Percentiles rank a stretch among this genome's conserved stretches.
Conservation (phyloP, 768 basidiomycete genomes). For the Asterophora parasitica region DNA sequence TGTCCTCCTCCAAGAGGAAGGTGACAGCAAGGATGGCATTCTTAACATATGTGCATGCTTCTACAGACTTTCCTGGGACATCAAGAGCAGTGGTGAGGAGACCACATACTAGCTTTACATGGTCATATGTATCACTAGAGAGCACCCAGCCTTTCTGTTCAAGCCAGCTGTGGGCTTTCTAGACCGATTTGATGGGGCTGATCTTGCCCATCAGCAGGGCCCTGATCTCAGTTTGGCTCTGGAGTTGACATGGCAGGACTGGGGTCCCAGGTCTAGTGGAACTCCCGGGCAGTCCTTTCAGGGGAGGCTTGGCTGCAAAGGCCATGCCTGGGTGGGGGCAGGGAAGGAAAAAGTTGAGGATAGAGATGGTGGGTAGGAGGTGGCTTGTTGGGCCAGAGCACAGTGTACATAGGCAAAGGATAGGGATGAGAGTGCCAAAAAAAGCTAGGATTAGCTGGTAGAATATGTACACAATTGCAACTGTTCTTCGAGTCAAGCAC, state of each 20-base stretch:
- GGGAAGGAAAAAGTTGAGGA: no score
- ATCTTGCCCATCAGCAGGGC: background rate
- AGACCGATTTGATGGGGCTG: background rate
- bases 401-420: no score
- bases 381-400: no score
- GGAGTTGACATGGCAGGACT: background rate
- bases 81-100: background rate
- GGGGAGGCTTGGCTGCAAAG: no score
- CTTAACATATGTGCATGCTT: background rate
- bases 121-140: constrained; percentile 1
- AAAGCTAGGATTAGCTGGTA: no score
- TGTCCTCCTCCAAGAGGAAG: background rate
- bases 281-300: no score
- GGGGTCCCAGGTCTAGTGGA: no score
- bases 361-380: no score
- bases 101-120: background rate
- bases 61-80: background rate
- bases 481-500: no score
- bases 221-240: background rate
- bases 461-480: no score
- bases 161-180: background rate
- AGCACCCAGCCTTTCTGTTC: background rate
- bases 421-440: no score
- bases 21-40: background rate
- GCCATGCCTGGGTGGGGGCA: no score